Percentiles rank a stretch among this genome's conserved stretches.
Conservation (phyloP, 345 rosid species). For the Melastoma malabathricum region DNA sequence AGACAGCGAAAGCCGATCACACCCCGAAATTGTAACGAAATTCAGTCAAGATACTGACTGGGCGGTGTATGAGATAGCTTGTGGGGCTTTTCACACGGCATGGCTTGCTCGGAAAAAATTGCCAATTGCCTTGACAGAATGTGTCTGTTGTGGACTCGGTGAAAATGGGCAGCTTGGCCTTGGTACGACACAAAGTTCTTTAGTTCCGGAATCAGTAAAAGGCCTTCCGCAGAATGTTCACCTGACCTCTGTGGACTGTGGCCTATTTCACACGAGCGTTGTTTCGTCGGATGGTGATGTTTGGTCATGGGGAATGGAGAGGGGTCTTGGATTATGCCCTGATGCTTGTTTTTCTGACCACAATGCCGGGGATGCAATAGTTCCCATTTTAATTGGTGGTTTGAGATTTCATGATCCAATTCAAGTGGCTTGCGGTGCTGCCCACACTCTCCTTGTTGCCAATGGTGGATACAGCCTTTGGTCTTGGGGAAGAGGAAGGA, state of each 20-base stretch:
- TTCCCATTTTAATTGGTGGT: conserved; percentile 32
- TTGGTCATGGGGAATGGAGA: conserved; percentile 97
- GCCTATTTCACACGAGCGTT: conserved; percentile 79
- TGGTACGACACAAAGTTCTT: conserved; percentile 52
- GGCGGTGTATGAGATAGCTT: conserved; percentile 58
- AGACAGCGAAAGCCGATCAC: conserved; percentile 42
- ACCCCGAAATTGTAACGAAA: conserved; percentile 44
- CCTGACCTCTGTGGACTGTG: conserved; percentile 70
- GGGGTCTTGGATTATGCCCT: conserved; percentile 82
- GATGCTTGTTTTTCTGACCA: conserved; percentile 42
- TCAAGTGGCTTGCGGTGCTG: conserved; percentile 77
- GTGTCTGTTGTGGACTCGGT: conserved; percentile 74
- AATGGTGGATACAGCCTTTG: conserved; percentile 62
- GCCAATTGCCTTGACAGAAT: conserved; percentile 27
- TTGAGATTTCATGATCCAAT: conserved; percentile 45
- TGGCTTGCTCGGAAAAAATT: conserved; percentile 49
- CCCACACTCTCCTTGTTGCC: conserved; percentile 74
- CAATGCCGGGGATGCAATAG: conserved; percentile 70
- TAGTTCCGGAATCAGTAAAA: conserved; percentile 52
- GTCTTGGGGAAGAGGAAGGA: conserved; percentile 94
- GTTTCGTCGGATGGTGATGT: conserved; percentile 71
- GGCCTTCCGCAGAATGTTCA: conserved; percentile 37
- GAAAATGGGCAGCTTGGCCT: conserved; percentile 86
- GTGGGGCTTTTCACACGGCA: conserved; percentile 88
- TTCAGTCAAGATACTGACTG: conserved; percentile 38